Conservation (phyloP, 768 basidiomycete species). For the Symmetrospora coprosmae region DNA sequence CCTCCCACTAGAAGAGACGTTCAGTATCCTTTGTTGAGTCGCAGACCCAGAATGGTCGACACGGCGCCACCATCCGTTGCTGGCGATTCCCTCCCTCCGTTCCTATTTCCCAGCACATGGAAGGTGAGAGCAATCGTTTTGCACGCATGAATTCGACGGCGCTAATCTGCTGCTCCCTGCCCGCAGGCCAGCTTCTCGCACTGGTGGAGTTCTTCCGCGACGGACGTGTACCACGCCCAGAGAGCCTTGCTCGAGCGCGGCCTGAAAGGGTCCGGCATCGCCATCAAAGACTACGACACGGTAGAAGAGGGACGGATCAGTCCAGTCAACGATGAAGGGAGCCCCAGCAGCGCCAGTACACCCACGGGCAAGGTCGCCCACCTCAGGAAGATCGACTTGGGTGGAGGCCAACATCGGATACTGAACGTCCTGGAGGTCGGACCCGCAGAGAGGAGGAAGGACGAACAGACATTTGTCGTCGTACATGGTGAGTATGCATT, state of each 20-base stretch:
- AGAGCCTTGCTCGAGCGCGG: conserved; percentile 5
- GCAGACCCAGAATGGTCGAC: too few species aligned
- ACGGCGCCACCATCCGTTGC: not conserved
- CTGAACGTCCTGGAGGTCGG: conserved; percentile 20
- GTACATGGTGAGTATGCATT: conserved; percentile 6
- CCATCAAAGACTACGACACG: conserved; percentile 7
- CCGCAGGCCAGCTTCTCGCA: conserved; percentile 1
- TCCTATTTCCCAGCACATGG: conserved; percentile 17
- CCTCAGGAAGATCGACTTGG: not conserved
- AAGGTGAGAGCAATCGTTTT: not conserved
- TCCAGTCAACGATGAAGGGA: not conserved
- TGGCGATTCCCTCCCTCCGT: not conserved
- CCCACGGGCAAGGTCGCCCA: not conserved
- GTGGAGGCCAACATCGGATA: not conserved
- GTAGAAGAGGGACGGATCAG: not conserved
- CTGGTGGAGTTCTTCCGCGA: conserved; percentile 1
- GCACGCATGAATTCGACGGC: not conserved
- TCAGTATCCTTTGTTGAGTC: too few species aligned
- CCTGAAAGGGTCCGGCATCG: conserved; percentile 5
- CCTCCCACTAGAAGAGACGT: too few species aligned
- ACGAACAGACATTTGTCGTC: conserved; percentile 16
- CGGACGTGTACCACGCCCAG: not conserved
- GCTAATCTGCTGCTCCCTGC: not conserved
- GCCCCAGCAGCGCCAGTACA: not conserved
- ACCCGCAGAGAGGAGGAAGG: not conserved